Evolutionary conservation across 306 rosid genomes (phyloP).

Genomic region (Argentina anserina): DNA sequence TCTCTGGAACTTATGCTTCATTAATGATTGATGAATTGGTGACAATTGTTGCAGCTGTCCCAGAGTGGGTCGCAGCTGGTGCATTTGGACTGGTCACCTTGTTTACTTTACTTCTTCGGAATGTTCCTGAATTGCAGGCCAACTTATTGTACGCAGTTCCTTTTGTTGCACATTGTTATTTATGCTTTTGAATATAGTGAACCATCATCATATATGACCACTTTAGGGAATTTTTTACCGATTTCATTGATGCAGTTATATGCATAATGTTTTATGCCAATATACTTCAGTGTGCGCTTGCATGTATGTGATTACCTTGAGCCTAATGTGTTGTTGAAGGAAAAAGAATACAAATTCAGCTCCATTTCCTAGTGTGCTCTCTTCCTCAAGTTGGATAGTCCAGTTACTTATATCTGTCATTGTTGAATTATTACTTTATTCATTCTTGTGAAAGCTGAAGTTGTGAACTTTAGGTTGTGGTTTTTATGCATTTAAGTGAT

Average conservation of each 20-base stretch:
- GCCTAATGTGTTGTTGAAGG: neutral
- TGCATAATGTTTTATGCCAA: neutral
- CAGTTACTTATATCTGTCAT: conserved; percentile 15
- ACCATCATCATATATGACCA: neutral
- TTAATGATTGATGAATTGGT: conserved; percentile 12
- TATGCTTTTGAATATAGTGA: neutral
- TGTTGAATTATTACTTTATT: conserved; percentile 11
- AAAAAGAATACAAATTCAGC: neutral
- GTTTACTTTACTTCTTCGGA: conserved; percentile 81
- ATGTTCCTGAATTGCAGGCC: conserved; percentile 89
- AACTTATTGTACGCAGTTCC: conserved; percentile 60
- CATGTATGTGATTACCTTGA: neutral
- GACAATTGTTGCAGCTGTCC: conserved; percentile 62
- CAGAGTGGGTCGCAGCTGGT: conserved; percentile 95
- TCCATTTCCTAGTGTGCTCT: conserved; percentile 4
- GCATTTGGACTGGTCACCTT: conserved; percentile 89
- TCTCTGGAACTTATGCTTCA: conserved; percentile 16
- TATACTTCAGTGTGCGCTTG: neutral
- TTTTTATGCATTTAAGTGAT: conserved; percentile 6
- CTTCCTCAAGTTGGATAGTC: conserved; percentile 8
- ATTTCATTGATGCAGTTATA: neutral
- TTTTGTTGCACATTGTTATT: neutral
- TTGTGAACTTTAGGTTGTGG: neutral
- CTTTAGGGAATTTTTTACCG: neutral
- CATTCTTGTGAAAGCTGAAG: neutral